A percentile compares a stretch with the other conserved stretches of the same genome.
phyloP scores from a whole-genome alignment of 129 eudicot species.

The Apium graveolens region DNA sequence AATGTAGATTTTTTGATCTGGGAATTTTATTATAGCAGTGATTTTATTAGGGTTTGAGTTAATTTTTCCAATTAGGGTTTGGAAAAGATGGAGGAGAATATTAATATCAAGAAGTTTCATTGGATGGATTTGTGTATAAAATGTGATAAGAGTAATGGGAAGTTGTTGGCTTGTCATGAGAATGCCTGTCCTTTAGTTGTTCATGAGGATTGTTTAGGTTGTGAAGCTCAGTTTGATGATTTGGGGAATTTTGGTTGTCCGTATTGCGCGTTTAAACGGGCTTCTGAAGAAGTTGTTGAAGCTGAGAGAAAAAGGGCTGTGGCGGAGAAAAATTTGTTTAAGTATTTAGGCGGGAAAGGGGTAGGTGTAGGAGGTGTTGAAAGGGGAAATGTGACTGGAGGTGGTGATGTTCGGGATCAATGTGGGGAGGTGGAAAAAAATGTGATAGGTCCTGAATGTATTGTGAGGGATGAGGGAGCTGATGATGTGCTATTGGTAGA shows the following conservation, averaged over 20 bases:
- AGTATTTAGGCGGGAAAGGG: constrained; percentile 28
- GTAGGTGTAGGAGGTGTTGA: constrained; percentile 18
- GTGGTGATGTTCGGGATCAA: constrained; percentile 13
- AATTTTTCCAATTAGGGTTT: not conserved
- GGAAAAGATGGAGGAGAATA: not conserved
- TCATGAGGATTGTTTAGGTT: constrained; percentile 59
- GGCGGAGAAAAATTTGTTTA: constrained; percentile 37
- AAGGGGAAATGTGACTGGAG: not conserved
- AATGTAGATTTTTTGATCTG: not conserved
- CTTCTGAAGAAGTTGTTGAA: constrained; percentile 15
- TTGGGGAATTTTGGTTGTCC: constrained; percentile 54
- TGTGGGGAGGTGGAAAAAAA: constrained; percentile 12
- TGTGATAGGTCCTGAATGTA: not conserved
- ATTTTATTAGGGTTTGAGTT: not conserved
- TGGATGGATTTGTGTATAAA: constrained; percentile 37
- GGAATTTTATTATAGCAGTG: too few relatives aligned
- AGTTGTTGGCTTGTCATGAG: constrained; percentile 44
- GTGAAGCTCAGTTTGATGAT: constrained; percentile 33
- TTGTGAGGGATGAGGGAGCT: constrained; percentile 15
- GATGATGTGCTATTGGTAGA: constrained; percentile 4
- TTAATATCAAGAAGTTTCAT: not conserved
- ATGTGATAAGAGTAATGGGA: constrained; percentile 39
- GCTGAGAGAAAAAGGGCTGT: constrained; percentile 28
- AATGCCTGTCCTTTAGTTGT: constrained; percentile 55
- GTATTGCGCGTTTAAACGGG: constrained; percentile 42